Percentiles rank a stretch among this genome's conserved stretches.
phyloP scores from a whole-genome alignment of 2,329 filamentous ascomycete species.

The Epichloe sp. region DNA sequence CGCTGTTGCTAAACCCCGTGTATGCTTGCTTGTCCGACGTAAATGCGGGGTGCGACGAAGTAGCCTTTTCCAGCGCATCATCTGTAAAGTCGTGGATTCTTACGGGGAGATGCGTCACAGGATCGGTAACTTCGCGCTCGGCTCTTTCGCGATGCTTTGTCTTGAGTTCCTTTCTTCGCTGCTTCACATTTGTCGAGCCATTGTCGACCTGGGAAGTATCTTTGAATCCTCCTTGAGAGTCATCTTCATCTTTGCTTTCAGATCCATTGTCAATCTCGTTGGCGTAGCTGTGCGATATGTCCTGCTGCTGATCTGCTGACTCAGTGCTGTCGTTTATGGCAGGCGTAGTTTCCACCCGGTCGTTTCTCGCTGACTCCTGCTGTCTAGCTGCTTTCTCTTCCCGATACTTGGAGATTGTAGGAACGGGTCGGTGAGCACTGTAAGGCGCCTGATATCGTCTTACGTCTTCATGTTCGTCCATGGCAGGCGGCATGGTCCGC shows the following conservation, averaged over 20 bases:
- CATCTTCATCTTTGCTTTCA: conserved; percentile 8
- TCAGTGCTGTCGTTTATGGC: background rate
- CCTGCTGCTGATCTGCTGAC: background rate
- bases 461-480: conserved; percentile 24
- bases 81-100: conserved; percentile 55
- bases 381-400: conserved; percentile 33
- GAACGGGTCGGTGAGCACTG: conserved; percentile 29
- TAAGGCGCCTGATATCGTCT: conserved; percentile 28
- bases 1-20: conserved; percentile 24
- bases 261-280: conserved; percentile 5
- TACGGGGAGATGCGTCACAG: conserved; percentile 57
- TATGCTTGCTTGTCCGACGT: conserved; percentile 24
- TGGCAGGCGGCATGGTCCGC: conserved; percentile 21
- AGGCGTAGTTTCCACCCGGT: conserved; percentile 10
- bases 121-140: conserved; percentile 56
- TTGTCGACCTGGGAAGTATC: conserved; percentile 25
- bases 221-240: conserved; percentile 9
- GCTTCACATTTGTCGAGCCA: conserved; percentile 27
- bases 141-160: conserved; percentile 29
- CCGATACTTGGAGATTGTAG: conserved; percentile 35
- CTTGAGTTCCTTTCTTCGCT: conserved; percentile 36
- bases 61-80: conserved; percentile 36
- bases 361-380: conserved; percentile 22
- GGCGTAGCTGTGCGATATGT: background rate
- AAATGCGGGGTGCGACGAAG: conserved; percentile 18